Evolutionary conservation across 2,329 filamentous ascomycete genomes (phyloP).

Genomic region (Talaromyces sp.): DNA sequence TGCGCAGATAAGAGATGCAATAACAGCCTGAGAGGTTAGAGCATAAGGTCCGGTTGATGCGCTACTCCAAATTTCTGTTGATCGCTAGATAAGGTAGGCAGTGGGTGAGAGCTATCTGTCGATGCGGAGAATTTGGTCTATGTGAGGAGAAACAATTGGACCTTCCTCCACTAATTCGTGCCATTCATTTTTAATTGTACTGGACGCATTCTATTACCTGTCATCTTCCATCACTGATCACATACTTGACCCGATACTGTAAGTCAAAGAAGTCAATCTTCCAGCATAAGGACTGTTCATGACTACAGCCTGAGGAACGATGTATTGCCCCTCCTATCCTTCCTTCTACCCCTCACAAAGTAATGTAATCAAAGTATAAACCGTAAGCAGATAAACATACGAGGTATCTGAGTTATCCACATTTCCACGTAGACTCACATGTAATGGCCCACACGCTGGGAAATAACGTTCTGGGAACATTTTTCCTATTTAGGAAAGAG

Average conservation of each 20-base stretch:
- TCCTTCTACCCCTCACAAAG: neutral
- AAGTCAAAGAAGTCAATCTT: neutral
- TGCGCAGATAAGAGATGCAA: neutral
- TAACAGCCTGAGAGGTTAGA: neutral
- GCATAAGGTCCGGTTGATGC: neutral
- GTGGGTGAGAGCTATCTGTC: neutral
- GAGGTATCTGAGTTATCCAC: neutral
- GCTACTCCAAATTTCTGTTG: neutral
- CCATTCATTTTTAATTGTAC: neutral
- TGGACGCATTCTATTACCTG: neutral
- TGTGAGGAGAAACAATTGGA: neutral
- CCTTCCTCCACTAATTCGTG: neutral
- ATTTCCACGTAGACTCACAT: neutral
- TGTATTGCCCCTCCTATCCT: neutral
- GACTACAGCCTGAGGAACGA: neutral
- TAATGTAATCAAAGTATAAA: neutral
- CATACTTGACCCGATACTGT: neutral
- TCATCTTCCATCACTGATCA: neutral
- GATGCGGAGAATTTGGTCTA: neutral
- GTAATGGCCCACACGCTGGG: neutral
- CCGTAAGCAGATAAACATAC: neutral
- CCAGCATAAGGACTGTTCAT: neutral
- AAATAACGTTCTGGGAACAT: slow-evolving; percentile 7
- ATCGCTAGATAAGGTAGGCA: neutral
- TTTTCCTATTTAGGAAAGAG: slow-evolving; percentile 19